These are phyloP conservation scores for Calophaca sinica DNA, from an alignment of 306 rosid genomes.

Conservation along the genomic window DNA sequence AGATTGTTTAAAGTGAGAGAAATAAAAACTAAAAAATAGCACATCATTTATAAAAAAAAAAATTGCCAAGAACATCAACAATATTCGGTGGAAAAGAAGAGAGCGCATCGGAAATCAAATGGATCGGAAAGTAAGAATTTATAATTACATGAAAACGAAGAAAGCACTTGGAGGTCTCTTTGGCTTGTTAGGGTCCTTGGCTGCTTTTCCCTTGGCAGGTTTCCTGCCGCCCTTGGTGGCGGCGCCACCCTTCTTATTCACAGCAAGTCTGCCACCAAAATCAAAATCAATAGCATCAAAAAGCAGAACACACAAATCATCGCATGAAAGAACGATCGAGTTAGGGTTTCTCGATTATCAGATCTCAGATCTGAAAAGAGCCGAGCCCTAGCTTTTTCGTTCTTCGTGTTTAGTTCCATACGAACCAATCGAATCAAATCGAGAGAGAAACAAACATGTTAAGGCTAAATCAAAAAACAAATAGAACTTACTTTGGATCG, in stretches of 20 bases:
- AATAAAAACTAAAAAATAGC: not conserved
- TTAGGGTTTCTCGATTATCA: not conserved
- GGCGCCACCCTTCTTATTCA: constrained; percentile 68
- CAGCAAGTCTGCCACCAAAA: constrained; percentile 62
- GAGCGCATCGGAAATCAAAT: not conserved
- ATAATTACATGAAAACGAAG: constrained; percentile 82
- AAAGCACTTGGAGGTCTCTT: constrained; percentile 94
- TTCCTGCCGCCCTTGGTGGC: constrained; percentile 51
- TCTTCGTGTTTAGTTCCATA: not conserved
- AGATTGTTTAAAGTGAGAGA: too few relatives aligned
- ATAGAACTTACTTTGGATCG: constrained; percentile 69
- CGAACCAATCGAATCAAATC: not conserved
- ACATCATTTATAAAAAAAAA: not conserved
- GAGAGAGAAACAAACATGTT: not conserved
- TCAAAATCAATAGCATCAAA: not conserved
- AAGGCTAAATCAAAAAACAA: not conserved
- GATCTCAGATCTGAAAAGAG: constrained; percentile 53
- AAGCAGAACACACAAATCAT: not conserved
- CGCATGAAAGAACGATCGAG: not conserved
- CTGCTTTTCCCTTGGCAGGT: constrained; percentile 63
- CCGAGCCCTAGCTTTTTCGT: not conserved
- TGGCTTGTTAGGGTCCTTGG: constrained; percentile 91
- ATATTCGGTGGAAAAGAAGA: not conserved
- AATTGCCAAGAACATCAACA: not conserved
- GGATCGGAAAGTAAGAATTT: not conserved